Percentiles rank a stretch among this genome's conserved stretches.
These are phyloP conservation scores for Pichia sp. DNA, from an alignment of 1,139 yeast genomes.

Conservation along the genomic window DNA sequence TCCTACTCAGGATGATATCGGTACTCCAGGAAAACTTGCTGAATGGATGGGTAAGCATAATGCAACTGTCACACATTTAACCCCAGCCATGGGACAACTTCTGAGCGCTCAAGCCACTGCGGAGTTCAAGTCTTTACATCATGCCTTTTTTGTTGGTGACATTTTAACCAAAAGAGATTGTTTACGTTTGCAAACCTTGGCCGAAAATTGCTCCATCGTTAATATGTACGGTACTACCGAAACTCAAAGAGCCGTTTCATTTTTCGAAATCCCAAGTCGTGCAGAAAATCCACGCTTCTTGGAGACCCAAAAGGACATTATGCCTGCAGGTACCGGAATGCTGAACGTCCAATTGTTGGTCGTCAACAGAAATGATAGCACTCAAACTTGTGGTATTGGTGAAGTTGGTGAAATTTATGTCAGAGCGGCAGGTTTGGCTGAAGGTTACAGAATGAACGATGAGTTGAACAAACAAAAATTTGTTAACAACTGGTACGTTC, in stretches of 20 bases:
- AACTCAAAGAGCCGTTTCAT: conserved; percentile 96
- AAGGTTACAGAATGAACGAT: conserved; percentile 89
- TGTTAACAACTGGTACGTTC: conserved; percentile 84
- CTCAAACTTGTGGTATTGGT: conserved; percentile 95
- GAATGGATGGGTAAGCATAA: conserved; percentile 93
- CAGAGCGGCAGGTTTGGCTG: conserved; percentile 96
- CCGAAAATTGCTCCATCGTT: conserved; percentile 83
- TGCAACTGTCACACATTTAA: conserved; percentile 93
- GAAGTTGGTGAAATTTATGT: conserved; percentile 98
- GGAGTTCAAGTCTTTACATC: conserved; percentile 79
- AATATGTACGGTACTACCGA: conserved; percentile 99
- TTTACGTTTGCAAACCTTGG: conserved; percentile 82
- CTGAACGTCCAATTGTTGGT: conserved; percentile 87
- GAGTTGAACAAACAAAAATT: conserved; percentile 85
- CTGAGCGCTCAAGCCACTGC: conserved; percentile 95
- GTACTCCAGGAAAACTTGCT: conserved; percentile 95
- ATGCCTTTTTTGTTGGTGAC: conserved; percentile 98
- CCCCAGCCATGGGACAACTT: conserved; percentile 99
- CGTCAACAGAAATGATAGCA: conserved; percentile 82
- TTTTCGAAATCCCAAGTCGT: conserved; percentile 79
- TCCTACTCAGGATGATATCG: conserved; percentile 96
- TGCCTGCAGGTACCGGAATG: conserved; percentile 99
- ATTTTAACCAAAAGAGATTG: conserved; percentile 96
- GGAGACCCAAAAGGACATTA: conserved; percentile 83
- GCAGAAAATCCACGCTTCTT: conserved; percentile 66